Conservation (phyloP, 2,329 filamentous ascomycete genomes). For the Fusarium napiforme region DNA sequence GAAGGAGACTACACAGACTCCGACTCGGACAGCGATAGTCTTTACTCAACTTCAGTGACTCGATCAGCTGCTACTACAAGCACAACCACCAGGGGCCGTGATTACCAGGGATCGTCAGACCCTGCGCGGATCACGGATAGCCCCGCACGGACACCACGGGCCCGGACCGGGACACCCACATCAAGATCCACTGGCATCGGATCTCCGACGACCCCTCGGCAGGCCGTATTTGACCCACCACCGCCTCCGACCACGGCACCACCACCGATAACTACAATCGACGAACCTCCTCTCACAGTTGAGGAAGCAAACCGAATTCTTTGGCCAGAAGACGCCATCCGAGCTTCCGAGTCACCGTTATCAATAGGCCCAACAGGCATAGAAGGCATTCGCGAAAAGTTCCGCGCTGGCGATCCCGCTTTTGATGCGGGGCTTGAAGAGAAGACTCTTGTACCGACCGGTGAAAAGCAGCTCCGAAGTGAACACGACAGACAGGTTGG, state of each 20-base stretch:
- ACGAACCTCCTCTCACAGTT: constrained; percentile 52
- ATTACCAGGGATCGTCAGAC: constrained; percentile 31
- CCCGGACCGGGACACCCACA: constrained; percentile 34
- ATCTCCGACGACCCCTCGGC: constrained; percentile 38
- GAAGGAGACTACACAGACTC: constrained; percentile 42
- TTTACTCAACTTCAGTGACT: constrained; percentile 34
- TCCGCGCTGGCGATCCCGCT: constrained; percentile 50
- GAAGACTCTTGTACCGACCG: constrained; percentile 51
- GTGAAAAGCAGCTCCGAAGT: constrained; percentile 50
- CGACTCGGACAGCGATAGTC: constrained; percentile 40
- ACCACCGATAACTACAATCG: constrained; percentile 27
- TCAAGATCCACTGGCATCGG: constrained; percentile 29
- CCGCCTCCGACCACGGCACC: not conserved
- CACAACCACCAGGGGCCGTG: constrained; percentile 17
- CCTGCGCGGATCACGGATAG: constrained; percentile 28
- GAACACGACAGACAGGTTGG: constrained; percentile 47
- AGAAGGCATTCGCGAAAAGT: constrained; percentile 54
- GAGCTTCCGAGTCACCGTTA: constrained; percentile 22
- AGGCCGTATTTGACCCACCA: constrained; percentile 15
- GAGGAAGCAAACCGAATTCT: constrained; percentile 54
- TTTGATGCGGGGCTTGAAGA: constrained; percentile 50
- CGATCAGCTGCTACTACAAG: constrained; percentile 26
- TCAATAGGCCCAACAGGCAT: constrained; percentile 19
- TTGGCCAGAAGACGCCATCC: constrained; percentile 50
- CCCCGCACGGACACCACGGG: constrained; percentile 32